Evolutionary conservation across 2,329 filamentous ascomycete genomes (phyloP), one percentile per base, ranked within the genome.

Genomic region (Trichophyton simii): DNA sequence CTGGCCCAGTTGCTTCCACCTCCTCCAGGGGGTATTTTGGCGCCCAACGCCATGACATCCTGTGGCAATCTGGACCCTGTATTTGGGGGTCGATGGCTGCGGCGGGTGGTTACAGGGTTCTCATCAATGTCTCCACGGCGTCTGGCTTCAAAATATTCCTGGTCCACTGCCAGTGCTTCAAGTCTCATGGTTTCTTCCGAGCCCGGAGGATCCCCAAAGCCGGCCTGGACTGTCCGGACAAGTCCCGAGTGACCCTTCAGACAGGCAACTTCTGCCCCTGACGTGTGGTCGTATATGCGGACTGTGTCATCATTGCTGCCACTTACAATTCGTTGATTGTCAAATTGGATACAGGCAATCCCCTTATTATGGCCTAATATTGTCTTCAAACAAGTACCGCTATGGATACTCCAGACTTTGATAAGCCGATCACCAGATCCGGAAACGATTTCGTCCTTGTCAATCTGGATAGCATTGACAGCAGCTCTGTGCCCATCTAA

Each of bases 271-370:
- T 97, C 91, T 9, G 94, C 86, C 3, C 88, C 88, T 0, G 90
- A 91, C 54, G 83, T 82, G 52, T 88, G 86, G 71, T 97, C 94
- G 72, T 95, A 99, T 20, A 99, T 94, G 67, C 94, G 91, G 36
- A 99, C 90, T 46, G 94, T 91, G 71, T 95, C 91, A 72, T 99
- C 94, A 67, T 91, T 96, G 73, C 91, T 96, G 2, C 94, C 94
- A 68, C 90, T 96, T 59, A 99, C 90, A 65, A 99, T 95, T 20
- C 94, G 84, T 58, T 89, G 85, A 28, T 90, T 91, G 71, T 99
- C 94, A 70, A 94, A 97, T 73, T 99, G 92, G 15, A 99, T 91
- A 72, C 94, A 99, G 2, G 94, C 94, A 68, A 99, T 97, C 36
- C 94, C 94, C 72, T 99, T 99, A 65, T 84, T 84, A 69, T 99